A percentile compares a stretch with the other conserved stretches of the same genome.
Conservation (phyloP, 2,329 filamentous ascomycete genomes). For the Hypomyces rosellus region DNA sequence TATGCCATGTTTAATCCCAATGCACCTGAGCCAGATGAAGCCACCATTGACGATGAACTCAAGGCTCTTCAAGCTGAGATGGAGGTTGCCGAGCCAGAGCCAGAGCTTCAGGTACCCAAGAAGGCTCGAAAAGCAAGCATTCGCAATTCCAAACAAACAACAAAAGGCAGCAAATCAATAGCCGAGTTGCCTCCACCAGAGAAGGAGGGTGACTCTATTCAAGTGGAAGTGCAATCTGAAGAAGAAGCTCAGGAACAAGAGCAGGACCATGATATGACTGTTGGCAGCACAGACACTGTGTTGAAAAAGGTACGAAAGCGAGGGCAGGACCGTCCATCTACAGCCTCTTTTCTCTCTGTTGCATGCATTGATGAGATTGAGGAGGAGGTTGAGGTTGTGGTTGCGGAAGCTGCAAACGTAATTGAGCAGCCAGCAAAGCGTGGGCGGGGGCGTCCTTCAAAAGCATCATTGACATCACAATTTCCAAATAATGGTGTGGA, state of each 20-base stretch:
- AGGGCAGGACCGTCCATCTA: constrained; percentile 18
- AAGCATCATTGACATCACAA: constrained; percentile 23
- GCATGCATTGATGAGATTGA: neutral
- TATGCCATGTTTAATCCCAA: constrained; percentile 49
- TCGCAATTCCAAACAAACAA: constrained; percentile 48
- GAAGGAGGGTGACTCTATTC: constrained; percentile 14
- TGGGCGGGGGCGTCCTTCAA: constrained; percentile 26
- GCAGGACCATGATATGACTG: constrained; percentile 32
- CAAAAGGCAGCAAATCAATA: constrained; percentile 40
- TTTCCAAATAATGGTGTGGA: constrained; percentile 16
- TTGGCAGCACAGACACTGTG: constrained; percentile 37
- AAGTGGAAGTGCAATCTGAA: constrained; percentile 16
- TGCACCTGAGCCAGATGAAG: constrained; percentile 40
- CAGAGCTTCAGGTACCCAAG: constrained; percentile 43
- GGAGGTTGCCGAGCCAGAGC: constrained; percentile 30
- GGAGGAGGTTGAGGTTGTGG: constrained; percentile 2
- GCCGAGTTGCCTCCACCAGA: constrained; percentile 23
- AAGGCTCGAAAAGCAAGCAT: constrained; percentile 48
- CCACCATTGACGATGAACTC: constrained; percentile 45
- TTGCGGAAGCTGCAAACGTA: constrained; percentile 6
- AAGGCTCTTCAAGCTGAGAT: constrained; percentile 44
- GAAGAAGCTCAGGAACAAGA: neutral
- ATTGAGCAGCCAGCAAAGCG: constrained; percentile 20
- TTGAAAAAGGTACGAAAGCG: constrained; percentile 30
- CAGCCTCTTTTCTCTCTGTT: constrained; percentile 2